Conservation (phyloP, 345 rosid genomes). For the Eucalyptus regnans region DNA sequence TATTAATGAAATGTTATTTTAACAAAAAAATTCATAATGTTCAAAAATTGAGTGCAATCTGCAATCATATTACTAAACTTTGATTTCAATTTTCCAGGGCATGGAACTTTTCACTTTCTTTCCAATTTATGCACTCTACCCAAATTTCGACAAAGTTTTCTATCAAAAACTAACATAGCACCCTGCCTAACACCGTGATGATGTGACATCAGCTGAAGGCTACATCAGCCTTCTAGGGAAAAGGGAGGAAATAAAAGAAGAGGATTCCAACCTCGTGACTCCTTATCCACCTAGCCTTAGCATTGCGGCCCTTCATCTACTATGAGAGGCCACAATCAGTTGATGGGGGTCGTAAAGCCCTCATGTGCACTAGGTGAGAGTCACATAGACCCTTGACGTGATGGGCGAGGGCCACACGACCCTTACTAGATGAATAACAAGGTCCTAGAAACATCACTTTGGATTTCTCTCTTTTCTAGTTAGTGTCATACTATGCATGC, state of each 20-base stretch:
- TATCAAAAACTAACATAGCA: neutral
- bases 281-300: neutral
- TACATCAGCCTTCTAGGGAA: neutral
- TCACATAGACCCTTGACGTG: neutral
- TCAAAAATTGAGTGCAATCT: neutral
- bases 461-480: neutral
- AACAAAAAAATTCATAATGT: no score
- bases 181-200: accelerated
- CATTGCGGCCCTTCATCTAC: neutral
- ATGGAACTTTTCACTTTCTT: neutral
- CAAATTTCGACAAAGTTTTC: neutral
- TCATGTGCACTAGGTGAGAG: neutral
- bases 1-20: no score
- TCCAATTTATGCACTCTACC: neutral
- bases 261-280: neutral
- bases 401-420: accelerated
- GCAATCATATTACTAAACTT: neutral
- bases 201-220: neutral
- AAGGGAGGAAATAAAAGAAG: neutral
- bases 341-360: neutral
- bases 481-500: neutral
- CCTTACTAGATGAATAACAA: neutral
- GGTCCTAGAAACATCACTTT: accelerated
- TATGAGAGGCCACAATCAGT: neutral
- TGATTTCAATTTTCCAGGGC: neutral